Base-by-base conservation (phyloP, 345 rosid genomes). In the Eucalyptus sp. region DNA sequence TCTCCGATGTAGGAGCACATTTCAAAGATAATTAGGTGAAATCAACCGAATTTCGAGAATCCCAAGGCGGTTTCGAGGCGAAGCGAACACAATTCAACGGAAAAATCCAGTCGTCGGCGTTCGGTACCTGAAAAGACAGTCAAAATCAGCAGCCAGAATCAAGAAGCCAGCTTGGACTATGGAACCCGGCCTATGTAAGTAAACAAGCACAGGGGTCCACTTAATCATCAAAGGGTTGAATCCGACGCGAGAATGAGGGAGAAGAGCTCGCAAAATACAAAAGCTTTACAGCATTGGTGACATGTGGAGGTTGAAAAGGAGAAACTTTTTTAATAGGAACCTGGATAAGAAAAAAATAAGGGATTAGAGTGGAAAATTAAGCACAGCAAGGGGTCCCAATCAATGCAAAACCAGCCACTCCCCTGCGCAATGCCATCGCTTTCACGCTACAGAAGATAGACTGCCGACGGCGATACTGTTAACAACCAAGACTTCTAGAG, bases 121-220 rank as follows among this genome's bases (percentile, higher is more conserved):
- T 91, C 88, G 93, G 94, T 92, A 94, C 91, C 91, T 92, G 92
- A 90, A 91, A 89, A 62, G 89, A 92, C 64, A 37, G 86, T 76
- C 84, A 76, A 76, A 76, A 76, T 76, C 84, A 76, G 84, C 29
- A 76, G 15, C 84, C 84, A 76, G 83, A 76, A 54, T 87, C 86
- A 89, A 76, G 90, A 91, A 88, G 89, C 92, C 89, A 60, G 86
- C 89, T 84, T 54, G 84, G 80, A 88, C 41, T 87, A 87, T 86
- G 31, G 48, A 89, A 76, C 87, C 87, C 7, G 22, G 16, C 88
- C n/a, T 24, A 56, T 86, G 89, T 87, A 50, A 50, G 88, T 87
- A 48, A 64, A 87, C 80, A 87, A 44, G 50, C 50, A 44, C 2
- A 62, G 22, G 31, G 88, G 80, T 56, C 66, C 84, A 60, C 68